Evolutionary conservation across 179 eudicot species (phyloP), one percentile per base, ranked within the genome.

Genomic region (Actinidia chinensis): DNA sequence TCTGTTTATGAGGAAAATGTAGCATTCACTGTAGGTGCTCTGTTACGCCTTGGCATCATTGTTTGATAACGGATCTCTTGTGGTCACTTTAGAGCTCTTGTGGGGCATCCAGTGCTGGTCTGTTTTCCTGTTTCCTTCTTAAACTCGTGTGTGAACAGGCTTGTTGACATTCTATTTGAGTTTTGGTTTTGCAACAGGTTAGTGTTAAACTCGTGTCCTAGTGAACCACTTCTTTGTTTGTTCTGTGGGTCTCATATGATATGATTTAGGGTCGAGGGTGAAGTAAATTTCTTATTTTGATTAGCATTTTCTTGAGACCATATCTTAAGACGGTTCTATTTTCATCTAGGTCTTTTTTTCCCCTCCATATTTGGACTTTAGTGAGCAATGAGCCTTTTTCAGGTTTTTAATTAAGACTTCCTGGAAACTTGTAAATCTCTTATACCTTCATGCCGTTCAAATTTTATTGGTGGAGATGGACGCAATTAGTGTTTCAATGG

Each of bases 1-100:
- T 8, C 33, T 70, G 36, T 59, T 47, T 61, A 36, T 14, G 2
- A 63, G 73, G 77, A 72, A 65, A 52, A 20, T 76, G 80, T 65
- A 68, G 74, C 71, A 71, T 54, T 79, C 47, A 76, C 71, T 78
- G 58, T 54, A 60, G 59, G 44, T 48, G 78, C 67, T 75, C 64
- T 77, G 68, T 74, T 71, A 23, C 48, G 40, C 47, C 48, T 58
- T 59, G 77, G 43, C 44, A 74, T 51, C 40, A 44, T 23, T 82
- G 33, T 51, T 25, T 14, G 33, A 55, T 46, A 76, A 75, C 65
- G 52, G 63, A 82, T 54, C 65, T 58, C 75, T 80, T 68, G 47
- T 75, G 84, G 80, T 82, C 80, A 46, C 81, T 80, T 78, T 83
- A 68, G 82, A 65, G 83, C 75, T 73, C 36, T 36, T 69, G 77